Evolutionary conservation across 495 filamentous ascomycete genomes (phyloP).

Genomic region (Aspergillus egyptiacus): DNA sequence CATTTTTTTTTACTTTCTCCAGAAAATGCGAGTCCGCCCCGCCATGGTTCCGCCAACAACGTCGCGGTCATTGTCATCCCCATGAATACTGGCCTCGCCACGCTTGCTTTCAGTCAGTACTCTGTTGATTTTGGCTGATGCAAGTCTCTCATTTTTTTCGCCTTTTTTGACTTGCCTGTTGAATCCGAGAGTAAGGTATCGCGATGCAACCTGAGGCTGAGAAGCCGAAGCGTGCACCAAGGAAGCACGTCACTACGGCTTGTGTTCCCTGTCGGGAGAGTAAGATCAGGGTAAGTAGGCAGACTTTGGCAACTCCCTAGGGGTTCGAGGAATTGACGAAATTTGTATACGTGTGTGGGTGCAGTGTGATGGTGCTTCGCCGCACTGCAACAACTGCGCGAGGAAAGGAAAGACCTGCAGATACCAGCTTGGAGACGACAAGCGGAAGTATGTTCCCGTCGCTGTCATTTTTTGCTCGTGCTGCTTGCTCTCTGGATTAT

Average conservation of each 20-base stretch:
- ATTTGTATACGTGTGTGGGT: no score
- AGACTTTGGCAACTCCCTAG: constrained; percentile 11
- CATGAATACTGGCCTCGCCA: constrained; percentile 8
- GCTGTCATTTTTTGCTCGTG: neutral
- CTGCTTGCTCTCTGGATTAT: neutral
- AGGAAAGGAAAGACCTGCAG: constrained; percentile 44
- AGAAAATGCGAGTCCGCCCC: constrained; percentile 1
- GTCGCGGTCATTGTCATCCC: constrained; percentile 2
- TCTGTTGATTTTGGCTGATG: constrained; percentile 20
- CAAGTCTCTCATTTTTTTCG: neutral
- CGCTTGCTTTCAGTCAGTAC: constrained; percentile 10
- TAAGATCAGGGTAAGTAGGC: constrained; percentile 41
- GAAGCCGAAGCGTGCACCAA: constrained; percentile 33
- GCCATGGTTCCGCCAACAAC: neutral
- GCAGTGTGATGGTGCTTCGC: constrained; percentile 43
- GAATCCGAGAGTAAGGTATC: neutral
- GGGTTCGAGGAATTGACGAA: neutral
- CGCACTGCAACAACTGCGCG: constrained; percentile 43
- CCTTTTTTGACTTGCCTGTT: neutral
- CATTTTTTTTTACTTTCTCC: constrained; percentile 3
- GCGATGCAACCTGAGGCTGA: constrained; percentile 30
- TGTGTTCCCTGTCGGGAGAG: constrained; percentile 47
- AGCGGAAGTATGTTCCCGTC: constrained; percentile 36
- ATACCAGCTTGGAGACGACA: constrained; percentile 46
- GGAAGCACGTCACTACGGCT: constrained; percentile 45